Base-by-base conservation (phyloP, 2,329 filamentous ascomycete genomes). In the Colletotrichum phormii region DNA sequence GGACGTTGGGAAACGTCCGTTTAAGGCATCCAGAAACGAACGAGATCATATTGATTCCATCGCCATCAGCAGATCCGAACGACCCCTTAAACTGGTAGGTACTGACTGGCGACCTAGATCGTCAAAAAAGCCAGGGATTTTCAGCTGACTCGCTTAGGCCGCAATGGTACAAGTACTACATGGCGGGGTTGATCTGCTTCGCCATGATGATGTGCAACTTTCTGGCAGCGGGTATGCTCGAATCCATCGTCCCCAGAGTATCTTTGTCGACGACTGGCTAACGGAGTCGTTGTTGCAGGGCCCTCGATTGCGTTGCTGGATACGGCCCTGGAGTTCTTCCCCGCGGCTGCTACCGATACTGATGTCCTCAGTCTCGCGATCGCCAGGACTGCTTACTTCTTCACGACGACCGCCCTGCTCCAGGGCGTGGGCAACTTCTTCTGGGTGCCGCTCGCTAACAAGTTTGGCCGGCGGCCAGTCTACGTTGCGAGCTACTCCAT, bases 131-230 rank as follows among this genome's bases (percentile, higher is more conserved):
- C 31, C 55, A 29, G 31, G 59, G 24, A 24, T 4, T 29, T 51
- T 24, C 37, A 33, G 55, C 67, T 73, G 61, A 71, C 49, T 49
- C 46, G 37, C 49, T 13, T 42, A 86, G 84, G 85, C 80, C 83
- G 31, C 80, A 83, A 79, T 79, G 81, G 75, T 87, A 85, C 75
- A 86, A 88, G 63, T 82, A 84, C 73, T 89, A 88, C 77, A 86
- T 86, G 49, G 86, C 87, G 9, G 76, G 80, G 60, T 79, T 88
- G 15, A 83, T 89, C 42, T 89, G 86, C 76, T 73, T 86, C 4
- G 87, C 88, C 64, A 89, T 90, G 81, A 82, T 88, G 73, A 83
- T 89, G 78, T 88, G 84, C 79, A 90, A 89, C 78, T 89, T 89
- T 74, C 79, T 90, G 5, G 87, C 88, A 0, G 88, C 87, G n/a